Base-by-base conservation (phyloP, 1,284 basidiomycete species). In the Singerocomus inundabilis region DNA sequence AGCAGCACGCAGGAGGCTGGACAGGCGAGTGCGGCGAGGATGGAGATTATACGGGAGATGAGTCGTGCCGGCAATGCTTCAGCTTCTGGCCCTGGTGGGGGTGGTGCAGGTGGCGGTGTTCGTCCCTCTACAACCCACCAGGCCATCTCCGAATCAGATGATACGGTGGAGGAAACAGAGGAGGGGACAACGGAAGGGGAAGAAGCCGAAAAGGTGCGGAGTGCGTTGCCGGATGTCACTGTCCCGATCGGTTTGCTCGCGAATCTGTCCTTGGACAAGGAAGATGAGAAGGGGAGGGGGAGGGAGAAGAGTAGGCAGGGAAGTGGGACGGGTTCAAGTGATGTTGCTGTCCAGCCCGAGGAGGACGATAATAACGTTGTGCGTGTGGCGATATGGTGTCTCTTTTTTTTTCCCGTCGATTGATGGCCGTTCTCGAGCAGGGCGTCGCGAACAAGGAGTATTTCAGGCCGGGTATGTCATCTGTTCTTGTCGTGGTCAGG, bases 391-490 rank as follows among this genome's bases (percentile, higher is more conserved):
- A 5, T 4, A 8, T 39, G 11, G 11, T 24, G 24, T 37, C 12
- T 36, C 7, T 21, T 39, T 38, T 16, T 12, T 5, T 6, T 16
- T 16, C 3, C 11, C 9, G 85, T 40, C 56, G 39, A 61, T 13
- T 29, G 3, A 6, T 8, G 6, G 11, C 12, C 42, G n/a, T 21
- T 15, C n/a, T 46, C 25, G 11, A 42, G 26, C 28, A 66, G 64
- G 65, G 91, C 16, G 83, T 93, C 32, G 91, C 91, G 28, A 91
- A 88, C 60, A 84, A 84, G 64, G 81, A 78, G 45, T 93, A 88
- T 66, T 93, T 93, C 73, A 77, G 81, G 72, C 88, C 88, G 29
- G 88, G 87, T 77, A 61, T 55, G 70, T 67, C 21, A 1, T 58
- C 29, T 18, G 3, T 28, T 5, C 2, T 32, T 6, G 6, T 33